phyloP scores from a whole-genome alignment of 2,329 filamentous ascomycete species.

The Graphiopsis chlorocephala region DNA sequence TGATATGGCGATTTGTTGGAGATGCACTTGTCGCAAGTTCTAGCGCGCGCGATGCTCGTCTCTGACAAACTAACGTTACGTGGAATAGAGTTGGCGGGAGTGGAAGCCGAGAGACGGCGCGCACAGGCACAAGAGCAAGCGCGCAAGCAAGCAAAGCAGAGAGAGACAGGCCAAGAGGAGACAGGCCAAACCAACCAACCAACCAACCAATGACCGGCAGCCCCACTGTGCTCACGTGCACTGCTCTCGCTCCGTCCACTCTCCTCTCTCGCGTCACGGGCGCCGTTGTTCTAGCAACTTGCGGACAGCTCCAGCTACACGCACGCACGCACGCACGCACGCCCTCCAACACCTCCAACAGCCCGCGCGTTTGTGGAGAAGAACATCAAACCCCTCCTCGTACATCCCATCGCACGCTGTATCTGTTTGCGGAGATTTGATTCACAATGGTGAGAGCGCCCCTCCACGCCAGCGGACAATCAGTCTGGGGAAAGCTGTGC shows the following conservation, averaged over 20 bases:
- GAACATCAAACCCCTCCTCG: background rate
- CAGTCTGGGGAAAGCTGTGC: constrained; percentile 15
- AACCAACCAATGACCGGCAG: background rate
- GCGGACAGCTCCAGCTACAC: background rate
- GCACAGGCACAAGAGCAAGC: background rate
- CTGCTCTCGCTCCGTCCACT: background rate
- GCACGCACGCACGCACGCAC: background rate
- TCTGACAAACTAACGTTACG: background rate
- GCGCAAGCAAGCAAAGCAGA: background rate
- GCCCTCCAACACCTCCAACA: background rate
- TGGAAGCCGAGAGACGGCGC: constrained; percentile 2
- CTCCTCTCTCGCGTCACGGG: background rate
- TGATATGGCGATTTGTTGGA: background rate
- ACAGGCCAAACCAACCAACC: no score
- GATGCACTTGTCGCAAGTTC: background rate
- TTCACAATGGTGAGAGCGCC: constrained; percentile 11
- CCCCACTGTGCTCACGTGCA: constrained; percentile 1
- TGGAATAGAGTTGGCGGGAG: constrained; percentile 9
- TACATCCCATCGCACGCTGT: background rate
- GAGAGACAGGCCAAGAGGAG: background rate
- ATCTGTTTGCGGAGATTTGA: constrained; percentile 8
- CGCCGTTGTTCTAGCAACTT: background rate
- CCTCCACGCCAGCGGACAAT: constrained; percentile 4
- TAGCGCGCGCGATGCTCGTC: background rate
- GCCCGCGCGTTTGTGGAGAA: background rate